These are phyloP conservation scores for Avena sativa DNA, from an alignment of 176 grass and related monocot species.

Conservation along the genomic window DNA sequence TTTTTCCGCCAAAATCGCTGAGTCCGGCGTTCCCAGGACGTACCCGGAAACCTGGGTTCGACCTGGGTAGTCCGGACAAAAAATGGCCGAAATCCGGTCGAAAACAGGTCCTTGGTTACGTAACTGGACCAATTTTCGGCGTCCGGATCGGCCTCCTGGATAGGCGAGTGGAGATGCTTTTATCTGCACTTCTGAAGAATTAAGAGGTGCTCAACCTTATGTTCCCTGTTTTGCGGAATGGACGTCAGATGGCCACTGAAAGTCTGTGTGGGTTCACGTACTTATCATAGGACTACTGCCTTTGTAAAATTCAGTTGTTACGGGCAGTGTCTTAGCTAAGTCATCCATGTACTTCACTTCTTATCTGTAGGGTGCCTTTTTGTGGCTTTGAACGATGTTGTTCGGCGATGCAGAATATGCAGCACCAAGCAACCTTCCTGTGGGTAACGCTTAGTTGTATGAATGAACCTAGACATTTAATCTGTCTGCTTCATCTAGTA, in stretches of 20 bases:
- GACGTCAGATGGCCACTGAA: not conserved
- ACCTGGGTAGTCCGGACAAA: no score
- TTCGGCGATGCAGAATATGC: not conserved
- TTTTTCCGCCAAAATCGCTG: no score
- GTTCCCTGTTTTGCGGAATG: constrained; percentile 12
- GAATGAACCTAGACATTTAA: constrained; percentile 12
- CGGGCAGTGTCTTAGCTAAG: not conserved
- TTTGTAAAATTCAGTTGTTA: not conserved
- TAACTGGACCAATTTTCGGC: no score
- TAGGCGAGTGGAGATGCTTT: no score
- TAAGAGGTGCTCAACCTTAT: not conserved
- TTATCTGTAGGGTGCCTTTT: not conserved
- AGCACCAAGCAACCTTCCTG: not conserved
- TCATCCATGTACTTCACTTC: not conserved
- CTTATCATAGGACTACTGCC: not conserved
- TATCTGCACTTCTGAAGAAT: not conserved
- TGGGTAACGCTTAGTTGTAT: not conserved
- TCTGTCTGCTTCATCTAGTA: constrained; percentile 6
- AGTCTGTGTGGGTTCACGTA: not conserved
- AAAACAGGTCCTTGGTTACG: no score
- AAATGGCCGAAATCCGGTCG: no score
- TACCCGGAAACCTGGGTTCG: no score
- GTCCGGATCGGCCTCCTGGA: no score
- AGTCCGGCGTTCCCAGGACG: no score
- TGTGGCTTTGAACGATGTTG: not conserved